A percentile compares a stretch with the other conserved stretches of the same genome.
These are phyloP conservation scores for Cryphonectria carpinicola DNA, from an alignment of 2,329 filamentous ascomycete genomes.

Conservation along the genomic window DNA sequence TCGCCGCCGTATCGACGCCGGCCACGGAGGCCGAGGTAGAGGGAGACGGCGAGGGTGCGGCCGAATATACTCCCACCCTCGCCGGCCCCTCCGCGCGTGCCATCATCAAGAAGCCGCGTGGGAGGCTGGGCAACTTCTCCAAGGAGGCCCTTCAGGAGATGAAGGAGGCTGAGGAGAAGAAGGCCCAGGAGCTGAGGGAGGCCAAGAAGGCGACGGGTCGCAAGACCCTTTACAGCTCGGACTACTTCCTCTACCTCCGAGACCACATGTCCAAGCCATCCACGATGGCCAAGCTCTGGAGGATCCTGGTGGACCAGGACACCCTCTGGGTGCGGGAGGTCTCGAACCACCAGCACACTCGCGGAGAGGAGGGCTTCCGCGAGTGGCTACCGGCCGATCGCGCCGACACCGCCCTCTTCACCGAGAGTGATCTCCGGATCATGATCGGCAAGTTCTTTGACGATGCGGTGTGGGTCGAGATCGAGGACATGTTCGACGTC, in stretches of 20 bases:
- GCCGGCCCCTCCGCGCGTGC: neutral
- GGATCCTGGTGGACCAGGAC: neutral
- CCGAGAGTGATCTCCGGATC: neutral
- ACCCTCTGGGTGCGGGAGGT: neutral
- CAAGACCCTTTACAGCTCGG: neutral
- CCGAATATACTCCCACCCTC: neutral
- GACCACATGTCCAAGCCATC: neutral
- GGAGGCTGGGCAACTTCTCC: neutral
- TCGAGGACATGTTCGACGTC: neutral
- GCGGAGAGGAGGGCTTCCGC: neutral
- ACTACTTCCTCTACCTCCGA: slow-evolving; percentile 1
- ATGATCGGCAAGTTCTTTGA: neutral
- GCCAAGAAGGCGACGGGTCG: neutral
- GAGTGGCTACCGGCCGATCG: neutral
- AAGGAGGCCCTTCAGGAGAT: neutral
- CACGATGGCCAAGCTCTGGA: neutral
- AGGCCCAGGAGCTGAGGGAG: neutral
- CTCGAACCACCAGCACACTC: neutral
- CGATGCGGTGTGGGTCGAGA: neutral
- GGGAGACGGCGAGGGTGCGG: neutral
- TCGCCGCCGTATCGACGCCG: neutral
- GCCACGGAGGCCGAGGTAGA: neutral
- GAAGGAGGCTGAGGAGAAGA: neutral
- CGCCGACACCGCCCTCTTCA: neutral
- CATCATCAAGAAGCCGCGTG: neutral